Evolutionary conservation across 805 yeast genomes (phyloP).

Genomic region (Suhomyces pyralidae): DNA sequence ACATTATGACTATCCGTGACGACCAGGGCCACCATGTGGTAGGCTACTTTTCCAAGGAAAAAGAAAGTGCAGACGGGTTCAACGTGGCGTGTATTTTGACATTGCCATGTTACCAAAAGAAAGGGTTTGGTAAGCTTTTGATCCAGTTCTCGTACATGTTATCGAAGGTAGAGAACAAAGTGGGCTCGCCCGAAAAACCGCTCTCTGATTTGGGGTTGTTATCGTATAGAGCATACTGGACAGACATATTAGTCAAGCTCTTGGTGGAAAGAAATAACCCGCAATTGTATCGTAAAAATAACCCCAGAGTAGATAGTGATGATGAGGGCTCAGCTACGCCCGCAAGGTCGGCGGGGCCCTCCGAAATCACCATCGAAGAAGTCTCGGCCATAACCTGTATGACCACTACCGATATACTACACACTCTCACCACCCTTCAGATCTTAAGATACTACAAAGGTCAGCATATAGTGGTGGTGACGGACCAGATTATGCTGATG

Average conservation of each 20-base stretch:
- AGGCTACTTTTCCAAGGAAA: conserved; percentile 95
- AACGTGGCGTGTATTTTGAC: conserved; percentile 97
- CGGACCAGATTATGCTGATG: conserved; percentile 74
- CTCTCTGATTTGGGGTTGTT: conserved; percentile 89
- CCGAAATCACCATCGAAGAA: conserved; percentile 83
- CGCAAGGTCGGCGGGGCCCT: conserved; percentile 11
- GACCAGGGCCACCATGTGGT: conserved; percentile 92
- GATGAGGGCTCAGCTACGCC: conserved; percentile 19
- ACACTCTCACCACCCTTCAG: conserved; percentile 87
- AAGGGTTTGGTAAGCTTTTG: conserved; percentile 87
- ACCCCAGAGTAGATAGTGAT: conserved; percentile 19
- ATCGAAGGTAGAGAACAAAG: conserved; percentile 81
- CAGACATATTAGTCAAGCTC: conserved; percentile 77
- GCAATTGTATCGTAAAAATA: conserved; percentile 34
- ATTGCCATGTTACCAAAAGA: conserved; percentile 92
- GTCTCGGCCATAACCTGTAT: conserved; percentile 81
- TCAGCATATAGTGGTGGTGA: conserved; percentile 83
- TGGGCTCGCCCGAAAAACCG: conserved; percentile 98
- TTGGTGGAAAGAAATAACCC: conserved; percentile 58
- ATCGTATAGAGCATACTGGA: conserved; percentile 95
- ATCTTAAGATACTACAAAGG: conserved; percentile 92
- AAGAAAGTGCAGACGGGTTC: conserved; percentile 91
- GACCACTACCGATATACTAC: conserved; percentile 95
- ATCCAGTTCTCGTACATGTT: conserved; percentile 93
- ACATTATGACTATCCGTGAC: conserved; percentile 90